Base-by-base conservation (phyloP, 352 stramenopile species). In the Globisporangium middletonii region DNA sequence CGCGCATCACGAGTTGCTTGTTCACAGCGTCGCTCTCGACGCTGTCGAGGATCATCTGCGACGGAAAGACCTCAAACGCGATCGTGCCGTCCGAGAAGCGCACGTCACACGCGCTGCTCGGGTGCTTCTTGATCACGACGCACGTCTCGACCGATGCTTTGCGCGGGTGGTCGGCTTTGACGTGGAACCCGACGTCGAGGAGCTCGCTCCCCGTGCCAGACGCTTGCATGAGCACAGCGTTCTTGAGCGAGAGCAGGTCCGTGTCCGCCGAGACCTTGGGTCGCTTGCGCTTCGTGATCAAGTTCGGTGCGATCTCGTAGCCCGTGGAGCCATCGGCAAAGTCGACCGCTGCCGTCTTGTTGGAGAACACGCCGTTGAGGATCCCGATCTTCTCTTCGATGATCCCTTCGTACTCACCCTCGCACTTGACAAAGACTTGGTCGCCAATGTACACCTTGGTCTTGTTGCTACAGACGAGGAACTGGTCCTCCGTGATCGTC, bases 81-180 rank as follows among this genome's bases (percentile, higher is more conserved):
- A 91, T 91, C 12, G 79, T 91, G n/a, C 81, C 81, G 47, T 91
- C 81, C 3, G 73, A 75, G 63, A 91, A 91, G 3, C 77, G 79
- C 15, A 91, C 42, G 42, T 91, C 81, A 56, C 78, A 91, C 1
- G 81, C 78, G 4, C 71, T 73, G 44, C 71, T 85, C 47, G 63
- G 23, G 51, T 89, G 78, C 19, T 74, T 81, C 56, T 76, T 77
- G 52, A 91, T 89, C 30, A 91, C 74, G 4, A 88, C 66, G 37
- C 81, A 91, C 23, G 62, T 81, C 46, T 91, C 78, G 13, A 91
- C 77, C 1, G 77, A 73, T 12, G 62, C 67, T 38, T 81, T 82
- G 0, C 69, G 64, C 11, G 81, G 81, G 41, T 91, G 81, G 46
- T 91, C 79, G 0, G 81, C 81, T 57, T 88, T 84, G 16, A 91